Evolutionary conservation across 441 rosid species (phyloP).

Genomic region (Monsonia emarginata): DNA sequence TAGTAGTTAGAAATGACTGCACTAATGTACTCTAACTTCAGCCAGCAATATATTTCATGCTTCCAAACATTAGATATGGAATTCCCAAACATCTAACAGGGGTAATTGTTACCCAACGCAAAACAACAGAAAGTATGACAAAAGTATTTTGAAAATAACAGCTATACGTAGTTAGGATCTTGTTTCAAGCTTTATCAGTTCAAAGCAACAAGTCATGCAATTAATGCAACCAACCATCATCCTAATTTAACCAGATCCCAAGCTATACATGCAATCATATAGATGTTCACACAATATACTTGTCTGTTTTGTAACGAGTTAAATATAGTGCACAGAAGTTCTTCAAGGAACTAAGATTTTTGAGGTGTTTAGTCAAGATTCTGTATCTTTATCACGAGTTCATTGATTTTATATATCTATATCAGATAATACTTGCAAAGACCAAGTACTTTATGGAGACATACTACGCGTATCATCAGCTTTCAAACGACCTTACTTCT

Average conservation of each 20-base stretch:
- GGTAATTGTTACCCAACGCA: not conserved
- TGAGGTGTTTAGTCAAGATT: not conserved
- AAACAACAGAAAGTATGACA: not conserved
- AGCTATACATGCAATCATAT: not conserved
- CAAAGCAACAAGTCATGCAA: not conserved
- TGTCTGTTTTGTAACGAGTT: too few species aligned
- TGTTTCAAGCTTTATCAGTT: not conserved
- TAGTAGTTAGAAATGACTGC: constrained; percentile 2
- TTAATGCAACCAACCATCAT: too few species aligned
- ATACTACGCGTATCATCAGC: not conserved
- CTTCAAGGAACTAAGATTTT: too few species aligned
- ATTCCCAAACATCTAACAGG: not conserved
- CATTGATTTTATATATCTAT: not conserved
- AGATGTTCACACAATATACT: too few species aligned
- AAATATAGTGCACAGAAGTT: too few species aligned
- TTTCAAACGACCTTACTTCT: not conserved
- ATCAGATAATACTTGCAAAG: not conserved
- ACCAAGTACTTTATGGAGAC: not conserved
- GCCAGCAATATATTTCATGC: not conserved
- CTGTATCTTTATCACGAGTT: not conserved
- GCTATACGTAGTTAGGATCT: not conserved
- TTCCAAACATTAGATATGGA: not conserved
- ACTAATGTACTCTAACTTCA: not conserved
- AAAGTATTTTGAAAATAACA: not conserved
- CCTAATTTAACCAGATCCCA: not conserved